Evolutionary conservation across 805 yeast genomes (phyloP), one percentile per base, ranked within the genome.

Genomic region (Candida oleophila): DNA sequence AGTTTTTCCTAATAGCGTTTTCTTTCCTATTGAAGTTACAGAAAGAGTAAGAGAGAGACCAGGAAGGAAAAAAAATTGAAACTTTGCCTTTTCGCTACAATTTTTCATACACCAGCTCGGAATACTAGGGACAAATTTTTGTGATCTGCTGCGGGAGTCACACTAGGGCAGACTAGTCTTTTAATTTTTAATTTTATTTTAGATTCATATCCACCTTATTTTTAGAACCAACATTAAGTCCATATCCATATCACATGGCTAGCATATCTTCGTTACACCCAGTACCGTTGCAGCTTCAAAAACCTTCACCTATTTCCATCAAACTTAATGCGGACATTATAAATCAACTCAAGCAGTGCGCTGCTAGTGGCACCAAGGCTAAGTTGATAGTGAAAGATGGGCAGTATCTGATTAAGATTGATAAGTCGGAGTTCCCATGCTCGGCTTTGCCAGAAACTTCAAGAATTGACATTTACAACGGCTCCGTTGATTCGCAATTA

Each of bases 381-480:
- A 68, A 65, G 54, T 55, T 71, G 41, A 54, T 71, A 38, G 74
- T 71, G 33, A 64, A 66, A 46, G 52, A 69, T 48, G 76, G 75
- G 22, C 43, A 41, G 22, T 41, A 41, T 19, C 19, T 28, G 18
- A 41, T 41, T 21, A 30, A 32, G 4, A 18, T 41, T 14, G 15
- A 22, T 3, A 12, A 28, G 4, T 16, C 35, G 42, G 49, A 53
- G 22, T 68, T 57, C 38, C 74, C 75, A 11, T 71, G 74, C 48
- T 48, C 59, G 18, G 55, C 55, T 22, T 51, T 63, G 16, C 65
- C 65, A 15, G 76, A 71, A 47, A 63, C 60, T 38, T 63, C 67
- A 46, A 68, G 68, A 40, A 62, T 69, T 21, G 72, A 68, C 47
- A 49, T 71, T 4, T 71, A 69, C 40, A 7, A n/a, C n/a, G 42